Evolutionary conservation across 176 grass and related monocot genomes (phyloP), one percentile per base, ranked within the genome.

Genomic region (Puya raimondii): DNA sequence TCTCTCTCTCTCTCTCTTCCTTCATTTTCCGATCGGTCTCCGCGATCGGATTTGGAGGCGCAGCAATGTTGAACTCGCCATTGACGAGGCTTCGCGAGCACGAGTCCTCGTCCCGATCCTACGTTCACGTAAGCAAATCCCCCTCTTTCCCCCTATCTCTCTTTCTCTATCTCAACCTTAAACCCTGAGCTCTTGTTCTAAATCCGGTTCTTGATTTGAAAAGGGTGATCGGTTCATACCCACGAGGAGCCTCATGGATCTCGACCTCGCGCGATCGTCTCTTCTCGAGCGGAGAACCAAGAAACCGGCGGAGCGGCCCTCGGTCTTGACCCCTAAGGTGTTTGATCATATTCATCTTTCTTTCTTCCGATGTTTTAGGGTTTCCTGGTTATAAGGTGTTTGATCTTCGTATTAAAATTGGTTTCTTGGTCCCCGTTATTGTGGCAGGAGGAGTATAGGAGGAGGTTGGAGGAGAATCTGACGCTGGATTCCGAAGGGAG

Each of bases 391-490:
- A n/a, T n/a, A n/a, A n/a, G n/a, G n/a, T n/a, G n/a, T 67, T 16
- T n/a, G 65, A 7, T 49, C 18, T 12, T 48, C 11, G 1, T 66
- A 4, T 63, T 72, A 9, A 50, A 49, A 10, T 16, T 10, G 42
- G 49, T 67, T 29, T 69, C 12, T 63, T 54, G 67, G 58, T 47
- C 61, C 66, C 51, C 64, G 11, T 12, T 70, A 52, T 42, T 49
- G 25, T 63, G 54, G 23, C 50, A 83, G 74, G 68, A 83, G 21
- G 81, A 78, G 65, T 83, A 83, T 72, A 83, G 74, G 74, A 83
- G 81, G 49, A 65, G 50, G 64, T 21, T 83, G 23, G 69, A 73
- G 66, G 69, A 83, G 50, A 54, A 69, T 51, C 47, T 77, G 53
- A 73, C 47, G 12, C 50, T 73, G 51, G 81, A 77, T 67, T 78